Evolutionary conservation across 495 filamentous ascomycete species (phyloP).

Genomic region (Lepraria neglecta): DNA sequence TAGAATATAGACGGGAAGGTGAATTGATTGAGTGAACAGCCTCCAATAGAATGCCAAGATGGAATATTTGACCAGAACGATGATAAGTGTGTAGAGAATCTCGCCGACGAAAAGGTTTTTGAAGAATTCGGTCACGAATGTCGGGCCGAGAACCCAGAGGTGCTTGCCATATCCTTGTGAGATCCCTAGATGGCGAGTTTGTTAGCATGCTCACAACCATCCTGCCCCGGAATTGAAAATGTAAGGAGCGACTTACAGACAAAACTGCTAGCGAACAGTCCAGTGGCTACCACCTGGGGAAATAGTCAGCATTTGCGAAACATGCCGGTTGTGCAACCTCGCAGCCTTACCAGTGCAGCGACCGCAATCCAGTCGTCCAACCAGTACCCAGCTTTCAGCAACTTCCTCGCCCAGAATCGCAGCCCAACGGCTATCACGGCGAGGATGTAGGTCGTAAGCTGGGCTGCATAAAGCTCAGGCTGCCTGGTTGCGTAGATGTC

Average conservation of each 20-base stretch:
- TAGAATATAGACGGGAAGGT: constrained; percentile 12
- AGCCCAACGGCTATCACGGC: background rate
- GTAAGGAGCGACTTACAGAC: background rate
- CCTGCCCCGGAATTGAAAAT: background rate
- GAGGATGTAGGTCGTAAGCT: too few relatives aligned
- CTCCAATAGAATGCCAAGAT: constrained; percentile 27
- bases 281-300: background rate
- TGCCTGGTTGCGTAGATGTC: too few relatives aligned
- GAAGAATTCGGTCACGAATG: constrained; percentile 9
- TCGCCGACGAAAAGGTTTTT: constrained; percentile 22
- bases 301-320: background rate
- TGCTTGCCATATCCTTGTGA: constrained; percentile 11
- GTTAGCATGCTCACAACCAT: background rate
- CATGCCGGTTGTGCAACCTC: too few relatives aligned
- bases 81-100: constrained; percentile 20
- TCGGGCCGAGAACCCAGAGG: constrained; percentile 9
- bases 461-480: too few relatives aligned
- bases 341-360: constrained; percentile 11
- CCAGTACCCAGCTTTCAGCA: constrained; percentile 13
- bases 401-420: constrained; percentile 11
- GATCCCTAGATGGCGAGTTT: too few relatives aligned
- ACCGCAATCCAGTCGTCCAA: constrained; percentile 23
- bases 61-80: constrained; percentile 25
- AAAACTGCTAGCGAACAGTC: background rate
- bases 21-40: constrained; percentile 11